Evolutionary conservation across 345 rosid genomes (phyloP), one percentile per base, ranked within the genome.

Genomic region (Theobroma cacao): DNA sequence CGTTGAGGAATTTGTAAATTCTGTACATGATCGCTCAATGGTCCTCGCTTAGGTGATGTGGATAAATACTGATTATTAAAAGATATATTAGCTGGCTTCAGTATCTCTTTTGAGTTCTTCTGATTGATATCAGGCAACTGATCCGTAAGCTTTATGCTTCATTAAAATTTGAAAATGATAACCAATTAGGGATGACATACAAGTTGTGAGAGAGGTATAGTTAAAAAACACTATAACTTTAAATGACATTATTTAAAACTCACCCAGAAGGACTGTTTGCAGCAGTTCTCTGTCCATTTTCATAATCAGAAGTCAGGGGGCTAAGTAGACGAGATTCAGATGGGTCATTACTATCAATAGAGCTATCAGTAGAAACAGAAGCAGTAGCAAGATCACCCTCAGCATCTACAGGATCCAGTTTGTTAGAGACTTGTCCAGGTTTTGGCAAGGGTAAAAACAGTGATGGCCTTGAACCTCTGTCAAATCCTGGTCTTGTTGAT

Each of bases 291-390:
- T 83, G 80, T 66, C 89, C 91, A 81, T 87, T 89, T 66, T 93
- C 98, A 80, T 86, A 89, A 82, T 93, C 94, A 77, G 88, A 89
- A 71, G 97, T 90, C 78, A 83, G 80, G 20, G 97, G 97, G 84
- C 94, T 91, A 36, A 79, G 90, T 17, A 79, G 88, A 80, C 79
- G 88, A 61, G 89, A 90, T 77, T 88, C 92, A 71, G 87, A 84
- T 7, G 86, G 90, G 74, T 89, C 89, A 59, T 93, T 91, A 77
- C 87, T 85, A 80, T 91, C 92, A 33, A 64, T 86, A 80, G 94
- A 92, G 77, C 91, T 88, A 81, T 84, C 91, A 77, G 94, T 88
- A 36, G 91, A 89, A 69, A 88, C 86, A 66, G 93, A 92, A 85
- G 88, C 93, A 63, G 89, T 85, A 61, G 87, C 85, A 58, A 92